Evolutionary conservation across 2,329 filamentous ascomycete species (phyloP), one percentile per base, ranked within the genome.

Genomic region (Bipolaris zeicola): DNA sequence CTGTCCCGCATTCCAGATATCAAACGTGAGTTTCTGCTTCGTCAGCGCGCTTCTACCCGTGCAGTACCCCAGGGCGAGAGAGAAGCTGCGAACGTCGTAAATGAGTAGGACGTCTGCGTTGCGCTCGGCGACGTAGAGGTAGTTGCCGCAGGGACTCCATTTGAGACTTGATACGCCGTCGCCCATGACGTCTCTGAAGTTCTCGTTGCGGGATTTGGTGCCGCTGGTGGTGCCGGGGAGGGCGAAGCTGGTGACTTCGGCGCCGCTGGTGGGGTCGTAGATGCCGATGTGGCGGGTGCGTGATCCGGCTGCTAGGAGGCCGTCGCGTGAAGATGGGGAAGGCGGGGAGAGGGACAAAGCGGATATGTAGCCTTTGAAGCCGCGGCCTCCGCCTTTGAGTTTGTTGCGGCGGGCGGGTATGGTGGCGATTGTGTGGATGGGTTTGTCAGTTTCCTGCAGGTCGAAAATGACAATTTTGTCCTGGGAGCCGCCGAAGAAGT

Each of bases 121-220:
- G 18, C 86, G 78, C 66, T 88, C 86, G 0, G 79, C 82, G 16
- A 86, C 79, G 61, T 85, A 83, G 5, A 89, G 69, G 66, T 88
- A 88, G 41, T 75, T 78, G 1, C 83, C 84, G 69, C 82, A 83
- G 0, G 81, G 79, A 50, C 81, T 86, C 85, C 85, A 88, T 14
- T 79, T 70, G 13, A 88, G 69, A 47, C 82, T 79, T 1, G 82
- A 84, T 18, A 88, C 74, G 4, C 86, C 86, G 0, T 72, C 75
- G 2, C 85, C 86, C 14, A 62, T 53, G 45, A 62, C 22, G 28
- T 51, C 31, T 1, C 47, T 26, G 2, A 62, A 14, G 10, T 45
- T 41, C 13, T 50, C 41, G 42, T 54, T 56, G 28, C 43, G 57
- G 5, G 55, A 22, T 6, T 52, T 61, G 13, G 49, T 46, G 11